Percentiles rank a stretch among this genome's conserved stretches.
phyloP scores from a whole-genome alignment of 2,329 filamentous ascomycete genomes.

The Dactylellina cionopaga region DNA sequence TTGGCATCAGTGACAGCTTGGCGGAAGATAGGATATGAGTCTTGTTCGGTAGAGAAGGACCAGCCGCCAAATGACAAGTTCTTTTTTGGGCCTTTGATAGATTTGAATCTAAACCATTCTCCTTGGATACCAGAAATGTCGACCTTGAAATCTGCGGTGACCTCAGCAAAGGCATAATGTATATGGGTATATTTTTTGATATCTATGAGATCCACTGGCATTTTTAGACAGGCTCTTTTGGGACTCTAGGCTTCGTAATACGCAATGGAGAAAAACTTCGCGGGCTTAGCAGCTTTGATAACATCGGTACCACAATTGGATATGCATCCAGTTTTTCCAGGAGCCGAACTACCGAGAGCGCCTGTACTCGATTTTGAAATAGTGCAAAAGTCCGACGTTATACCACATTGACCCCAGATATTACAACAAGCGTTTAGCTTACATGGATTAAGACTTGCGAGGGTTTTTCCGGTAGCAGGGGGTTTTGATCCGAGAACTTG shows the following conservation, averaged over 20 bases:
- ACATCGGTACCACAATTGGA: slow-evolving; percentile 54
- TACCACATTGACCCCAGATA: slow-evolving; percentile 64
- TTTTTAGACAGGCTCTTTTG: slow-evolving; percentile 40
- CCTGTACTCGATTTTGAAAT: slow-evolving; percentile 58
- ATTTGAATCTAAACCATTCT: slow-evolving; percentile 59
- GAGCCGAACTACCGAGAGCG: slow-evolving; percentile 52
- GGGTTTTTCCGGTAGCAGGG: slow-evolving; percentile 52
- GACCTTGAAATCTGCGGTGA: slow-evolving; percentile 34
- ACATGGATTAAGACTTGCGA: slow-evolving; percentile 58
- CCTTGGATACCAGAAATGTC: slow-evolving; percentile 47
- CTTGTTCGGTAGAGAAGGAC: slow-evolving; percentile 54
- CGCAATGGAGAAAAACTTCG: slow-evolving; percentile 40
- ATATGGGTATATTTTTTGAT: slow-evolving; percentile 55
- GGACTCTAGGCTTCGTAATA: slow-evolving; percentile 53
- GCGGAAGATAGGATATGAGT: slow-evolving; percentile 54
- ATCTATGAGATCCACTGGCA: slow-evolving; percentile 50
- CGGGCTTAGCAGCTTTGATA: slow-evolving; percentile 13
- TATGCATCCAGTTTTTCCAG: slow-evolving; percentile 52
- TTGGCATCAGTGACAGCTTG: slow-evolving; percentile 58
- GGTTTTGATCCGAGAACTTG: slow-evolving; percentile 57
- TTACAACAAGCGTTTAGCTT: slow-evolving; percentile 62
- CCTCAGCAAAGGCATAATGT: slow-evolving; percentile 56
- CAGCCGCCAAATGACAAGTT: slow-evolving; percentile 57
- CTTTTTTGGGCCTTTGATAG: slow-evolving; percentile 58
- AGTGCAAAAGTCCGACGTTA: slow-evolving; percentile 63